Evolutionary conservation across 495 filamentous ascomycete genomes (phyloP), one percentile per base, ranked within the genome.

Genomic region (Cladorrhinum samala): DNA sequence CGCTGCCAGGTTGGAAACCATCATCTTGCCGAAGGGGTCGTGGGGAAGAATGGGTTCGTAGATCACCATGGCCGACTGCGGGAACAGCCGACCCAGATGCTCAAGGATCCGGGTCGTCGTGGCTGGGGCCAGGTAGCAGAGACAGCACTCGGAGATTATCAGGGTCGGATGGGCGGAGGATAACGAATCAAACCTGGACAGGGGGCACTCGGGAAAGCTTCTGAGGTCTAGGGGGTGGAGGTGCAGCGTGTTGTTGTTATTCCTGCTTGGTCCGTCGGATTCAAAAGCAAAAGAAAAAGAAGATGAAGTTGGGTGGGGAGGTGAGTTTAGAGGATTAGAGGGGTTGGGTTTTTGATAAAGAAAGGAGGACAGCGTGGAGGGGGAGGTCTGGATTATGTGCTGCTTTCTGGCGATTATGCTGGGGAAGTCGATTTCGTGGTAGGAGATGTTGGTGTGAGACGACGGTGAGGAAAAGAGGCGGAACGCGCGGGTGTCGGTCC

Each of bases 401-500:
- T 68, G 59, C 66, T 95, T 95, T 30, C 78, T 72, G 9, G 70
- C 59, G 19, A 84, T 84, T 56, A 91, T 91, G 39, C 79, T 68
- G 0, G 86, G 75, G 66, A 97, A 98, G 69, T 97, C 93, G 55
- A 98, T 73, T 67, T 98, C 93, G 65, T 97, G 91, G 68, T 97
- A 98, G 49, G 83, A 61, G 24, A 96, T 64, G 40, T 72, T 65
- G 54, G 54, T 41, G 37, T 54, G 50, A 49, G 47, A 48, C 20
- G 48, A 50, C 25, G 56, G 62, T 16, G 58, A 66, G 41, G 57
- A 68, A 63, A 83, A 71, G 39, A 91, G 74, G 19, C 89, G 84
- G 55, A 95, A 88, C 60, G 80, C 83, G 17, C 93, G 81, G 7
- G 93, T 98, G 61, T 98, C 93, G 6, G 92, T 91, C 16, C 93